Percentiles rank a stretch among this genome's conserved stretches.
Conservation (phyloP, 768 basidiomycete species). For the Lactifluus volemus region DNA sequence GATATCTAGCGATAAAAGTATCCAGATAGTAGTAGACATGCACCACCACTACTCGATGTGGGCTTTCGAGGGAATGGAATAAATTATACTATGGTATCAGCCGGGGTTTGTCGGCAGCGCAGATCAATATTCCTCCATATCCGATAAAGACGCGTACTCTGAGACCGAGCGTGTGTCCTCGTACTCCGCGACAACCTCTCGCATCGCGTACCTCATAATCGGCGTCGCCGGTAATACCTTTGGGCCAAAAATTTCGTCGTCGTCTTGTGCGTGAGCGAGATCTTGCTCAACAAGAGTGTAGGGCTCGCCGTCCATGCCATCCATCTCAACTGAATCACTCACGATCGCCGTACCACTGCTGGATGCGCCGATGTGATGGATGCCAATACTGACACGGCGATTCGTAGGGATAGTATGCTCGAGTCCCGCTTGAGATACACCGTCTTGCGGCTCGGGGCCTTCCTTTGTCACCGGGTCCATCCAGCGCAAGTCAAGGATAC, state of each 20-base stretch:
- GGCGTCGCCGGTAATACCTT: slow-evolving; percentile 70
- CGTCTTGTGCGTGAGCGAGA: slow-evolving; percentile 31
- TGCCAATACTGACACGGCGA: slow-evolving; percentile 19
- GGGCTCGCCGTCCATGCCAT: slow-evolving; percentile 33
- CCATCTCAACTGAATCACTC: slow-evolving; percentile 24
- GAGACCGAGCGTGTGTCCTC: slow-evolving; percentile 67
- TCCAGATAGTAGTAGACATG: not conserved
- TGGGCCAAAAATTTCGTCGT: slow-evolving; percentile 57
- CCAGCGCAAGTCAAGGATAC: slow-evolving; percentile 70
- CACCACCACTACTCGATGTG: not conserved
- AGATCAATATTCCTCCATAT: slow-evolving; percentile 61
- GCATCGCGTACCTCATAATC: slow-evolving; percentile 79
- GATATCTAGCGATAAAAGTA: not conserved
- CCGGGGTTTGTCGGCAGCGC: not conserved
- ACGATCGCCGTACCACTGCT: slow-evolving; percentile 21
- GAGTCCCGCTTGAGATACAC: slow-evolving; percentile 20
- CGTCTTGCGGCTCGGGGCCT: slow-evolving; percentile 28
- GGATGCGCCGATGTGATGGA: slow-evolving; percentile 19
- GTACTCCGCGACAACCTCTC: slow-evolving; percentile 75
- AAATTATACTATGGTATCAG: slow-evolving; percentile 9
- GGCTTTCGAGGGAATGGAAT: not conserved
- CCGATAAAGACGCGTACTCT: slow-evolving; percentile 72
- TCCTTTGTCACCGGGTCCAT: slow-evolving; percentile 61
- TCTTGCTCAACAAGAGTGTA: slow-evolving; percentile 35
- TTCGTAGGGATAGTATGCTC: slow-evolving; percentile 20